Conservation (phyloP, 139 green algal genomes). For the Diplosphaera chodatii region DNA sequence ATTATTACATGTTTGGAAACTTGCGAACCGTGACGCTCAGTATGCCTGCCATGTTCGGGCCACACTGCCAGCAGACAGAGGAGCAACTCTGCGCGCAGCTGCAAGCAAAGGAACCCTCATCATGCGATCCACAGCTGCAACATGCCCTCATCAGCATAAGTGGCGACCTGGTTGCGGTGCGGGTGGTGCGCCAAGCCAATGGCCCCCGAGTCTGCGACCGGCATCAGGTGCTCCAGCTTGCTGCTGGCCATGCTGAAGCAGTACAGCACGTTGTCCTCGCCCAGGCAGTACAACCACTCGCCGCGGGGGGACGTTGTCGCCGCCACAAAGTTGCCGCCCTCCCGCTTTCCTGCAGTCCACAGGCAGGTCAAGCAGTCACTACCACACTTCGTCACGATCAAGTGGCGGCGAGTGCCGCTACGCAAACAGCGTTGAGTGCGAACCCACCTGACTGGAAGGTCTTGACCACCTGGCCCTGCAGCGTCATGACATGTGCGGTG, state of each 20-base stretch:
- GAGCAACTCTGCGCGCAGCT: too few species aligned
- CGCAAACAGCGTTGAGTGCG: not conserved
- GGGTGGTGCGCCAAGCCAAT: constrained; percentile 92
- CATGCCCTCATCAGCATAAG: constrained; percentile 66
- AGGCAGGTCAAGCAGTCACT: too few species aligned
- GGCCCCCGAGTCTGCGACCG: constrained; percentile 75
- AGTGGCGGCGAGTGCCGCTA: too few species aligned
- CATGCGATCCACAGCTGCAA: constrained; percentile 77
- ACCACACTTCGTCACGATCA: too few species aligned
- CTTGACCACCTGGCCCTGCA: constrained; percentile 71
- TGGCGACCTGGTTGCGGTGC: constrained; percentile 89
- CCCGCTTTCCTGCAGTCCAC: constrained; percentile 55
- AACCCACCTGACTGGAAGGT: constrained; percentile 53
- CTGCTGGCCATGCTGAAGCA: constrained; percentile 55
- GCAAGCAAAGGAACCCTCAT: not conserved
- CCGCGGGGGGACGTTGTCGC: constrained; percentile 66
- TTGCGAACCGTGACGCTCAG: too few species aligned
- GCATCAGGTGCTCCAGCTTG: constrained; percentile 85
- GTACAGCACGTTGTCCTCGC: constrained; percentile 78
- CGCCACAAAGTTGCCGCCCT: constrained; percentile 74
- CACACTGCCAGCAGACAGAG: not conserved
- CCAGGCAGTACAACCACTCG: constrained; percentile 86
- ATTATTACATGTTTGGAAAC: too few species aligned
- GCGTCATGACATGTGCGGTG: constrained; percentile 80
- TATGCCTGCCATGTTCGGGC: too few species aligned